These are phyloP conservation scores for Blastobotrys indianensis DNA, from an alignment of 1,139 yeast genomes.

Conservation along the genomic window DNA sequence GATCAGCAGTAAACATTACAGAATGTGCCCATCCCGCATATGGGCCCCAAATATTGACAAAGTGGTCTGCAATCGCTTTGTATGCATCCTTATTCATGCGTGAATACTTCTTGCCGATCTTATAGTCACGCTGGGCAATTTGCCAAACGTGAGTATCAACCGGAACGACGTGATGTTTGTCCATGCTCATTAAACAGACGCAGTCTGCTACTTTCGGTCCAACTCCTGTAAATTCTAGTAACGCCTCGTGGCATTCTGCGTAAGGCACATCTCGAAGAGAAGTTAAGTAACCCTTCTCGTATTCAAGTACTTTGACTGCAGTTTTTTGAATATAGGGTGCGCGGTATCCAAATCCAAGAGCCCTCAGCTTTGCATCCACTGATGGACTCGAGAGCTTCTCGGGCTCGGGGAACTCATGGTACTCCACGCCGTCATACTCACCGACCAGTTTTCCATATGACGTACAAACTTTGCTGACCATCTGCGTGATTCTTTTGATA, in stretches of 20 bases:
- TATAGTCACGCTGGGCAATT: slow-evolving; percentile 79
- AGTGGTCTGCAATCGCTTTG: slow-evolving; percentile 53
- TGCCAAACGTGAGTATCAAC: slow-evolving; percentile 96
- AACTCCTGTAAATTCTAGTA: slow-evolving; percentile 74
- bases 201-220: slow-evolving; percentile 99
- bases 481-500: slow-evolving; percentile 84
- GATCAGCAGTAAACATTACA: slow-evolving; percentile 80
- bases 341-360: slow-evolving; percentile 81
- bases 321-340: slow-evolving; percentile 84
- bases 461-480: slow-evolving; percentile 77
- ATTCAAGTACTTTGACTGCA: slow-evolving; percentile 45
- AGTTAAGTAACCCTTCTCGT: slow-evolving; percentile 26
- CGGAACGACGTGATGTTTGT: slow-evolving; percentile 84
- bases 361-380: slow-evolving; percentile 43
- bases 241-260: slow-evolving; percentile 55
- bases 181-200: slow-evolving; percentile 84
- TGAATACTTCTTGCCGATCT: slow-evolving; percentile 40
- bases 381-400: slow-evolving; percentile 40
- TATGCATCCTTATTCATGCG: slow-evolving; percentile 57
- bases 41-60: slow-evolving; percentile 71
- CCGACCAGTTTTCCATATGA: slow-evolving; percentile 65
- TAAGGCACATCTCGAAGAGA: slow-evolving; percentile 44
- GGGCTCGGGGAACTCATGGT: slow-evolving; percentile 74
- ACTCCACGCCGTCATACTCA: slow-evolving; percentile 49
- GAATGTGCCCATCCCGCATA: slow-evolving; percentile 99